These are phyloP conservation scores for Colletotrichum cordylinicola DNA, from an alignment of 2,329 filamentous ascomycete species.

Conservation along the genomic window DNA sequence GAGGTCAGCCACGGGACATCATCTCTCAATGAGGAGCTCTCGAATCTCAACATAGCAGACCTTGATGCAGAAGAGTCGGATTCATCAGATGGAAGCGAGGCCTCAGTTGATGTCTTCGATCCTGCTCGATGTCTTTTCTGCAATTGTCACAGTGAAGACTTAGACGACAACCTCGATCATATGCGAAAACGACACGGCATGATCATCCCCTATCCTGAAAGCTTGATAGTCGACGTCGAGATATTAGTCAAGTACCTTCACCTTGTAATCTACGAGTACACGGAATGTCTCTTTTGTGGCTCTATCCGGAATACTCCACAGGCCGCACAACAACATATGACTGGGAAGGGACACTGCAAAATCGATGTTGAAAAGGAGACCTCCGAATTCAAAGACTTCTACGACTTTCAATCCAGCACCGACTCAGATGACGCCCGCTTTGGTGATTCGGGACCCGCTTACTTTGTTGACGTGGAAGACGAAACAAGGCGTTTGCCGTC, in stretches of 20 bases:
- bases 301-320: slow-evolving; percentile 34
- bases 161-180: background rate
- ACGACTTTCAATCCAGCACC: slow-evolving; percentile 34
- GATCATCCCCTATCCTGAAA: background rate
- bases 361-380: background rate
- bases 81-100: background rate
- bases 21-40: background rate
- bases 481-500: slow-evolving; percentile 38
- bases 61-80: background rate
- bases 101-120: background rate
- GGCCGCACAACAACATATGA: slow-evolving; percentile 58
- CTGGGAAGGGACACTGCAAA: slow-evolving; percentile 44
- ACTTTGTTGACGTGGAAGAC: slow-evolving; percentile 23
- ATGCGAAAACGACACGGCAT: background rate
- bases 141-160: background rate
- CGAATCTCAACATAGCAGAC: background rate
- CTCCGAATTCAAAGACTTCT: background rate
- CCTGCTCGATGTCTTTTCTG: background rate
- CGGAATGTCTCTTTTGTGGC: background rate
- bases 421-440: background rate
- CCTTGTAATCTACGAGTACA: background rate
- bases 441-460: background rate
- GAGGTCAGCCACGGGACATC: background rate
- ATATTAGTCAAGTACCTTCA: background rate
- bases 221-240: background rate